Evolutionary conservation across 176 grass and related monocot genomes (phyloP), one percentile per base, ranked within the genome.

Genomic region (Aegilops speltoides): DNA sequence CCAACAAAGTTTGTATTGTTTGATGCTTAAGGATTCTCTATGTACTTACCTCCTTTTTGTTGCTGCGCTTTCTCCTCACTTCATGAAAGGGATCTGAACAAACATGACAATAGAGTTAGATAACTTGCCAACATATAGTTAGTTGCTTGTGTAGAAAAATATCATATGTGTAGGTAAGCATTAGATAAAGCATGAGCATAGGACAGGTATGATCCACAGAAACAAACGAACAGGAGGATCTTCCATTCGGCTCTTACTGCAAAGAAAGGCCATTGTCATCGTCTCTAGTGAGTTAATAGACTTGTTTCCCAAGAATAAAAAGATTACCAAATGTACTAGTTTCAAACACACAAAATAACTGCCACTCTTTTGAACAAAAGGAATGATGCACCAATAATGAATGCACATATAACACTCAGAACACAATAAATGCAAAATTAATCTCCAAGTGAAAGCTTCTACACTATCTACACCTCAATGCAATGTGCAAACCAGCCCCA

Each of bases 71-170:
- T 78, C 89, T 95, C 73, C 62, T 93, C 84, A 95, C 93, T 82
- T 93, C 93, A 79, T 89, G 91, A 72, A 95, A 95, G 85, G 89
- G 86, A 87, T 95, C 91, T 95, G 84, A 68, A 93, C 9, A 82
- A 45, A n/a, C 31, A 71, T 75, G 24, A 85, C 17, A 46, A 22
- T 32, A 28, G 37, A 82, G n/a, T 89, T 89, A 90, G 65, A 89
- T 72, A 28, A 56, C 62, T 19, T 31, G 66, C 45, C 60, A 62
- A 17, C 24, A 75, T 17, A 56, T 1, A 80, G 22, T 56, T 69
- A 45, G 40, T 23, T 48, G 22, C 43, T 56, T 64, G 7, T 22
- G 32, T 37, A 78, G 22, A 78, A 22, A 25, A 80, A 80, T 24
- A 69, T 31, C 36, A 76, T 16, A 50, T 28, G 9, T 43, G 26